Evolutionary conservation across 495 filamentous ascomycete species (phyloP).

Genomic region (Neurospora discreta): DNA sequence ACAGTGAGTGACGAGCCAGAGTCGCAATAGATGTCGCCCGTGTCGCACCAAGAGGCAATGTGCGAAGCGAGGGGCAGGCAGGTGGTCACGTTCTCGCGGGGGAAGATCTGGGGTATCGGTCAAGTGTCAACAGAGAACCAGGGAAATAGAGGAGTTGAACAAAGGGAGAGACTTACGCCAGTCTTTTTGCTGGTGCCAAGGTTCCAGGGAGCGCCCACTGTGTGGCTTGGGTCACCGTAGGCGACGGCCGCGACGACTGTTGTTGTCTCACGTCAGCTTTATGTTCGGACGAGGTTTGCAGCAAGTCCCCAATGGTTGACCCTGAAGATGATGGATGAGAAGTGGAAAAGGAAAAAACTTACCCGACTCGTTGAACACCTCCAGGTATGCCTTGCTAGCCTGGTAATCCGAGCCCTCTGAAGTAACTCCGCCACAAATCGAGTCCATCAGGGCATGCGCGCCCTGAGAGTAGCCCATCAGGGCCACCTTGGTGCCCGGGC

Average conservation of each 20-base stretch:
- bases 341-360: neutral
- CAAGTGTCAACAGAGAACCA: neutral
- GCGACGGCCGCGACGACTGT: constrained; percentile 12
- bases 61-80: constrained; percentile 7
- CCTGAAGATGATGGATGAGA: neutral
- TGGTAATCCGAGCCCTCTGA: neutral
- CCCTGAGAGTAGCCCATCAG: constrained; percentile 22
- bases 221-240: constrained; percentile 17
- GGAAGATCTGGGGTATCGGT: constrained; percentile 9
- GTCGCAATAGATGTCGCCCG: constrained; percentile 20
- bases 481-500: constrained; percentile 17
- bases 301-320: neutral
- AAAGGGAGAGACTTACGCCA: constrained; percentile 8
- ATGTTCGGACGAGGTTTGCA: neutral
- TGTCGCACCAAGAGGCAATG: constrained; percentile 16
- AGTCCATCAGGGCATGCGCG: constrained; percentile 3
- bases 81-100: constrained; percentile 3
- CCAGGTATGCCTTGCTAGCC: neutral
- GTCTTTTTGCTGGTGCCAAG: constrained; percentile 7
- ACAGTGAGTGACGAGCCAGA: constrained; percentile 2
- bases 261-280: constrained; percentile 1
- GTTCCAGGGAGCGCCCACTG: constrained; percentile 7
- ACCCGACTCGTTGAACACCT: neutral
- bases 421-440: neutral
- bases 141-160: neutral